Evolutionary conservation across 2,329 filamentous ascomycete species (phyloP), one percentile per base, ranked within the genome.

Genomic region (Cercospora sp.): DNA sequence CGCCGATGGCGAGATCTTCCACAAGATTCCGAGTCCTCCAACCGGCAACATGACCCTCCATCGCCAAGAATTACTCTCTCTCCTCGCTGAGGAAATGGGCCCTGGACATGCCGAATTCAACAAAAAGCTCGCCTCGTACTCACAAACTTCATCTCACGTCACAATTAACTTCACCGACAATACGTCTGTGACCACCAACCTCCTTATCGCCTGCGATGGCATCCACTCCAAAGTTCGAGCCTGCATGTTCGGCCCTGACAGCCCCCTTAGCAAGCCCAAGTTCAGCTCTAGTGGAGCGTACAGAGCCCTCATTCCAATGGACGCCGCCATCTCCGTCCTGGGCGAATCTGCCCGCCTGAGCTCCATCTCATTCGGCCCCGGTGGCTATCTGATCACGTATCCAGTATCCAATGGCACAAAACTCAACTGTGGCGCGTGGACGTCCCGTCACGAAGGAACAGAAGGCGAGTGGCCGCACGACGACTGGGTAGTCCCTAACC

Each of bases 131-230:
- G 45, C 51, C 1, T 36, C 28, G 2, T 72, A 68, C 28, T 20
- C 45, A 26, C 66, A 71, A 12, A 48, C 70, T 0, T 61, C 69
- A 0, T 66, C 68, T 1, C 77, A 75, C 2, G 76, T 79, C 0
- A 63, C 74, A 0, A 26, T 83, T 39, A 70, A 74, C 5, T 83
- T 87, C 65, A 71, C 76, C 0, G 84, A 87, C 74, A 83, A 83
- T 0, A 80, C 77, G 0, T 77, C 73, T 0, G 83, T 79, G 0
- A 79, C 18, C 28, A 83, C 83, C 31, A 80, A 80, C 67, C 80
- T 81, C 1, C 84, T 88, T 0, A 80, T 90, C 65, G 88, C 86
- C 5, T 89, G 87, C 74, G 89, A 91, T 76, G 89, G 89, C 0
- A 88, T 91, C 73, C 87, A 87, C 74, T 87, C 86, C 0, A 79